These are phyloP conservation scores for Fonsecaea erecta DNA, from an alignment of 2,329 filamentous ascomycete species.

Conservation along the genomic window DNA sequence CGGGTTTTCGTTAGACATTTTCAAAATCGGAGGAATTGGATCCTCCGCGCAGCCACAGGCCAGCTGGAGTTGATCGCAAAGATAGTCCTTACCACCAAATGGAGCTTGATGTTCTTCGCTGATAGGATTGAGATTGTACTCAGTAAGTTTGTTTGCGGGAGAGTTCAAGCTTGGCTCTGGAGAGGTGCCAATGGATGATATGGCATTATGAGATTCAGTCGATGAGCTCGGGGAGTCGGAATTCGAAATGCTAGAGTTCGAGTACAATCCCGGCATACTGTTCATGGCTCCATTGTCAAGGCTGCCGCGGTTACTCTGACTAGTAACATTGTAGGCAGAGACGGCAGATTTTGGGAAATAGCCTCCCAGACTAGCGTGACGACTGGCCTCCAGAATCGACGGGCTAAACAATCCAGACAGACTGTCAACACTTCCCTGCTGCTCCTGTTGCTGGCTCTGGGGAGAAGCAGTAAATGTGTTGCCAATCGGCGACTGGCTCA, in stretches of 20 bases:
- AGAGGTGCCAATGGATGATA: constrained; percentile 57
- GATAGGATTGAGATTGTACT: constrained; percentile 42
- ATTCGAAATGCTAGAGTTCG: constrained; percentile 45
- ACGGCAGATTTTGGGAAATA: constrained; percentile 48
- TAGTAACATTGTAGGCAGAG: constrained; percentile 15
- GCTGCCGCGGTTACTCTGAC: constrained; percentile 42
- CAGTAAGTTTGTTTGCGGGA: constrained; percentile 46
- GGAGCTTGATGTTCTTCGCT: constrained; percentile 38
- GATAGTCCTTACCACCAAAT: constrained; percentile 48
- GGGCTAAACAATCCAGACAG: constrained; percentile 66
- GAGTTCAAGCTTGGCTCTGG: constrained; percentile 53
- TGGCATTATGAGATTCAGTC: constrained; percentile 51
- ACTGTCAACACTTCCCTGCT: constrained; percentile 44
- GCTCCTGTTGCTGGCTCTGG: constrained; percentile 23
- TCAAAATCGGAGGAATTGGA: constrained; percentile 40
- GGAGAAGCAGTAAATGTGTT: constrained; percentile 32
- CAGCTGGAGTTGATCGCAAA: constrained; percentile 51
- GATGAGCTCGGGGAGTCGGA: constrained; percentile 55
- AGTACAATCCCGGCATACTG: constrained; percentile 38
- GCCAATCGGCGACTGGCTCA: constrained; percentile 32
- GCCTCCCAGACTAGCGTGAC: constrained; percentile 47
- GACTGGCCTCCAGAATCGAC: constrained; percentile 54
- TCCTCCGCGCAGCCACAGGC: constrained; percentile 49
- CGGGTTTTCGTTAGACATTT: constrained; percentile 30
- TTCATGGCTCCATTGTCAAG: constrained; percentile 35